phyloP scores from a whole-genome alignment of 441 rosid species.

The Corymbia citriodora region DNA sequence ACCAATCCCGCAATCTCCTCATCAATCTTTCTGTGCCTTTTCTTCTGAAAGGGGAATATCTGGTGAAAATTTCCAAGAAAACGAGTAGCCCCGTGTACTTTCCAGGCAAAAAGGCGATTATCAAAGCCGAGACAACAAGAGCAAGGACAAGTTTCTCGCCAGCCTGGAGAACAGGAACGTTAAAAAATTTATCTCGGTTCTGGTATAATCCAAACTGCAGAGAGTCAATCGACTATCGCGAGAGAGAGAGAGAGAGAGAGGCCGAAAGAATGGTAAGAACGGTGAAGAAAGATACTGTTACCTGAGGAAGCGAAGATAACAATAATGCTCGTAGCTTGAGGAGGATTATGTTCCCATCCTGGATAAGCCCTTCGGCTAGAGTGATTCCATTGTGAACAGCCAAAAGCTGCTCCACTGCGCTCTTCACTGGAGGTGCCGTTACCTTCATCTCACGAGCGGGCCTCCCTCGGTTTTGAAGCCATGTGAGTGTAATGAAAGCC shows the following conservation, averaged over 20 bases:
- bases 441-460: slow-evolving; percentile 51
- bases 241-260: background rate
- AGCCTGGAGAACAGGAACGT: slow-evolving; percentile 31
- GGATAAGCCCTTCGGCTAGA: slow-evolving; percentile 56
- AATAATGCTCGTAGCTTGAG: slow-evolving; percentile 76
- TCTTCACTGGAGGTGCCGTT: slow-evolving; percentile 69
- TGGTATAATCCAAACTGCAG: background rate
- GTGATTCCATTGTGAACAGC: slow-evolving; percentile 85
- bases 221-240: background rate
- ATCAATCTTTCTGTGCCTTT: slow-evolving; percentile 56
- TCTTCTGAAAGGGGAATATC: slow-evolving; percentile 66
- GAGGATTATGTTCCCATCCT: slow-evolving; percentile 72
- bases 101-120: slow-evolving; percentile 40
- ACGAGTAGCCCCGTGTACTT: slow-evolving; percentile 33
- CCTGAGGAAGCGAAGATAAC: slow-evolving; percentile 72
- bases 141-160: slow-evolving; percentile 53
- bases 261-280: background rate
- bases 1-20: slow-evolving; percentile 88
- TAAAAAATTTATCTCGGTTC: background rate
- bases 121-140: slow-evolving; percentile 32
- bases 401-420: slow-evolving; percentile 85
- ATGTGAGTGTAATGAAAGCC: slow-evolving; percentile 44
- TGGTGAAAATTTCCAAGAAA: slow-evolving; percentile 67
- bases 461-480: slow-evolving; percentile 43
- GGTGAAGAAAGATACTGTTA: background rate